Evolutionary conservation across 495 filamentous ascomycete species (phyloP).

Genomic region (Sphaerosporella brunnea): DNA sequence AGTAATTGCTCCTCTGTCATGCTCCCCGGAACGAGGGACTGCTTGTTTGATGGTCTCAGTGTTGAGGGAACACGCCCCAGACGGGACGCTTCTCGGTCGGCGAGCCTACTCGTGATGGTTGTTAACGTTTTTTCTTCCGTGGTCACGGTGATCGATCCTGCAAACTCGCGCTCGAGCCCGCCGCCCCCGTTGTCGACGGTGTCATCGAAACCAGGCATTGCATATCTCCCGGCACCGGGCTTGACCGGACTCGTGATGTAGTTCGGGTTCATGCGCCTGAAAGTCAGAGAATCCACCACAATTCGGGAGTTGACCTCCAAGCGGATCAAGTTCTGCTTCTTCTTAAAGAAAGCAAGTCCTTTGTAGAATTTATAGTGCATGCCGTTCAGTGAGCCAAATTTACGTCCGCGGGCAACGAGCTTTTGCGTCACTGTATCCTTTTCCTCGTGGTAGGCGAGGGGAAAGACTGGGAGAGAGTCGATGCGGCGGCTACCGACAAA

Average conservation of each 20-base stretch:
- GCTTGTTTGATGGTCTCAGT: neutral
- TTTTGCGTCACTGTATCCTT: slow-evolving; percentile 43
- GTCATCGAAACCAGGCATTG: slow-evolving; percentile 9
- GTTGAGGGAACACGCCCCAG: neutral
- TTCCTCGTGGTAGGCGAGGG: slow-evolving; percentile 68
- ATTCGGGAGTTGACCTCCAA: slow-evolving; percentile 80
- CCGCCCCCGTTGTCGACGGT: slow-evolving; percentile 17
- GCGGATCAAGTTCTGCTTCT: slow-evolving; percentile 58
- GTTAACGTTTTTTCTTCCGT: too few relatives aligned
- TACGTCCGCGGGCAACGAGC: slow-evolving; percentile 70
- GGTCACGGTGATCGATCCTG: slow-evolving; percentile 10
- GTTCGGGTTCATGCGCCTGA: slow-evolving; percentile 76
- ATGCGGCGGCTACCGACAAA: slow-evolving; percentile 81
- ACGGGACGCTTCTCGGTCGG: neutral
- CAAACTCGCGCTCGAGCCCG: neutral
- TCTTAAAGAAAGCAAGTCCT: slow-evolving; percentile 70
- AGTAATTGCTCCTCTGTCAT: slow-evolving; percentile 31
- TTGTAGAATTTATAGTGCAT: slow-evolving; percentile 81
- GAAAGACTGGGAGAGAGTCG: slow-evolving; percentile 57
- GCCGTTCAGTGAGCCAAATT: slow-evolving; percentile 61
- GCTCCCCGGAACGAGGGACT: slow-evolving; percentile 13
- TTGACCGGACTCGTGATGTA: slow-evolving; percentile 49
- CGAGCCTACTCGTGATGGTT: slow-evolving; percentile 9
- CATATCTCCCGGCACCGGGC: neutral
- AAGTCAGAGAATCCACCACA: slow-evolving; percentile 80